These are phyloP conservation scores for Ocimum tenuiflorum DNA, from an alignment of 257 asterid genomes.

Conservation along the genomic window DNA sequence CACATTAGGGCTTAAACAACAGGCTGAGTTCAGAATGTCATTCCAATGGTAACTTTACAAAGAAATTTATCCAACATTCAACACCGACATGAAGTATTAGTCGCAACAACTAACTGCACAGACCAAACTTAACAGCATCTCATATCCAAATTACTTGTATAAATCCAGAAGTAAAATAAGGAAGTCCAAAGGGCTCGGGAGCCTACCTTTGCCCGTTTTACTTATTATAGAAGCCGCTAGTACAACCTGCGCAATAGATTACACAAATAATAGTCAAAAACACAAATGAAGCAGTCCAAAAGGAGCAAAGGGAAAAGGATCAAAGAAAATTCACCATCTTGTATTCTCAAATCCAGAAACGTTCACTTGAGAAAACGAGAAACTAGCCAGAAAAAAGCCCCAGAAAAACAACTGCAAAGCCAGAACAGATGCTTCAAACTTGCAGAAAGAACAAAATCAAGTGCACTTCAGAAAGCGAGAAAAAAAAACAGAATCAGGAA, in stretches of 20 bases:
- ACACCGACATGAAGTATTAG: background rate
- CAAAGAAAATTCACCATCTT: slow-evolving; percentile 40
- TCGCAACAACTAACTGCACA: background rate
- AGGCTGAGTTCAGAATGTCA: background rate
- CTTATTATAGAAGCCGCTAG: slow-evolving; percentile 77
- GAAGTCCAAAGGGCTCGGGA: background rate
- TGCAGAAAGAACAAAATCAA: background rate
- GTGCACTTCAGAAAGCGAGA: background rate
- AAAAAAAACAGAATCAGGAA: slow-evolving; percentile 13
- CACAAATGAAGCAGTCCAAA: background rate
- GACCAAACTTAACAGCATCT: background rate
- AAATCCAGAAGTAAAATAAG: background rate
- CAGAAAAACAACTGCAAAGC: slow-evolving; percentile 20
- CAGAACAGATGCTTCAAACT: slow-evolving; percentile 12
- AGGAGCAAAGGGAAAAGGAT: background rate
- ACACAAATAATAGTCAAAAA: background rate
- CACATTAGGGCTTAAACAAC: background rate
- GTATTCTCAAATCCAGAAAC: slow-evolving; percentile 29
- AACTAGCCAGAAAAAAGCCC: background rate
- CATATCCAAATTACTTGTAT: background rate
- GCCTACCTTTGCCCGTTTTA: slow-evolving; percentile 87
- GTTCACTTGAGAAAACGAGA: slow-evolving; percentile 13
- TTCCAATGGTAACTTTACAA: background rate
- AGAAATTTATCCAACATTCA: background rate
- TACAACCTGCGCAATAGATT: slow-evolving; percentile 56